Base-by-base conservation (phyloP, 208 protist genomes). In the Trypanosoma vivax region DNA sequence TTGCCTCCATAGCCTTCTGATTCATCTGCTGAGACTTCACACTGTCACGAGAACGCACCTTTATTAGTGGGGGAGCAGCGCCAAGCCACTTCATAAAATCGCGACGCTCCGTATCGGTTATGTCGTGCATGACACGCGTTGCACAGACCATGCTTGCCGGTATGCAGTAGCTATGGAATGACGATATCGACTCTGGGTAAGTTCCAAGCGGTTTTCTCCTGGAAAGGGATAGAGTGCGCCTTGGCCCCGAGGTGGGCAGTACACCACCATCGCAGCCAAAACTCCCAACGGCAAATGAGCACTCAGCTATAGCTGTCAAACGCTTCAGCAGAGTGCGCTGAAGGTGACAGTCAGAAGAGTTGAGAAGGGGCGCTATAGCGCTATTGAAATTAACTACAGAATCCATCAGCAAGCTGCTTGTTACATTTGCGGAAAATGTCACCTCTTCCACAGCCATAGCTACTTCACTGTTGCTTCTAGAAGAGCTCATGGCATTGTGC, bases 361-460 rank as follows among this genome's bases (percentile, higher is more conserved):
- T 18, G 30, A 63, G 34, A 24, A 65, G 19, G 7, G 59, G 61
- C 28, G 49, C 0, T 11, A 63, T 35, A 6, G 50, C 31, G 18
- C 37, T 28, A 0, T 60, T 23, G 48, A 76, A 41, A 55, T 76
- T 66, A 14, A 71, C 50, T 30, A 75, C 71, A 7, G 45, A 56
- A 16, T 68, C 39, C 11, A 66, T 51, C n/a, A 76, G 43, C 30
- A 65, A 76, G 33, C 52, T 65, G 47, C 62, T 65, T 23, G 59
- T 65, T 30, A 86, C 61, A 50, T 63, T 58, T 3, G 78, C 69
- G 29, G 78, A 68, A 52, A 77, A 73, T 2, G 52, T 65, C 27
- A 86, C 70, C 63, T 81, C 73, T 21, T 72, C 71, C 23, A 42
- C 40, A 47, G 40, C 25, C 30, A 23, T 59, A 62, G 24, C 38